These are phyloP conservation scores for Xylariaceae sp. DNA, from an alignment of 2,329 filamentous ascomycete species.

Conservation along the genomic window DNA sequence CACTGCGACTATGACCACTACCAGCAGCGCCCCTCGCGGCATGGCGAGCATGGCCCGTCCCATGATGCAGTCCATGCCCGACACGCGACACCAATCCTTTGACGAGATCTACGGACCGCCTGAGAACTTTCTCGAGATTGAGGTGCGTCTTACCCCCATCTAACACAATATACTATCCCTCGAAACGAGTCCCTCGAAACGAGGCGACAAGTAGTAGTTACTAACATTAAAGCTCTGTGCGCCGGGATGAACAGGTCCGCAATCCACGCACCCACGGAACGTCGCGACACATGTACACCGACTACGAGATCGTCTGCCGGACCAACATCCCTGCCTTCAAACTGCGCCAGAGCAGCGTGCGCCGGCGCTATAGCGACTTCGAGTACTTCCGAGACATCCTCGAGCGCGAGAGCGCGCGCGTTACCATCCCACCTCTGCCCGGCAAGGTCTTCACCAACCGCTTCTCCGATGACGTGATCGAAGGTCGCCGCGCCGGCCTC, in stretches of 20 bases:
- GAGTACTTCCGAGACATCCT: conserved; percentile 98
- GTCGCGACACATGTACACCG: conserved; percentile 94
- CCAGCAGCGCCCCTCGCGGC: conserved; percentile 22
- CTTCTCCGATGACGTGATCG: conserved; percentile 97
- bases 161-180: no score
- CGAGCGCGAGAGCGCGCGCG: conserved; percentile 87
- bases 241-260: conserved; percentile 58
- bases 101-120: conserved; percentile 98
- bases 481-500: conserved; percentile 82
- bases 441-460: conserved; percentile 98
- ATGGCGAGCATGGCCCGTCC: conserved; percentile 40
- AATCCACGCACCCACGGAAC: conserved; percentile 93
- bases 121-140: conserved; percentile 98
- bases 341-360: conserved; percentile 79
- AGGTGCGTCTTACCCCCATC: conserved; percentile 50
- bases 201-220: neutral
- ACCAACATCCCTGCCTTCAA: conserved; percentile 99
- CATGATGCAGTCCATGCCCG: conserved; percentile 61
- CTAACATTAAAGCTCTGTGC: neutral
- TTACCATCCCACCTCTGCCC: conserved; percentile 91
- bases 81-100: conserved; percentile 85
- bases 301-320: conserved; percentile 95
- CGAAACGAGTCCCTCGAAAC: neutral
- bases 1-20: neutral
- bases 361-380: conserved; percentile 94